Evolutionary conservation across 306 rosid genomes (phyloP), one percentile per base, ranked within the genome.

Genomic region (Sicyos edulis): DNA sequence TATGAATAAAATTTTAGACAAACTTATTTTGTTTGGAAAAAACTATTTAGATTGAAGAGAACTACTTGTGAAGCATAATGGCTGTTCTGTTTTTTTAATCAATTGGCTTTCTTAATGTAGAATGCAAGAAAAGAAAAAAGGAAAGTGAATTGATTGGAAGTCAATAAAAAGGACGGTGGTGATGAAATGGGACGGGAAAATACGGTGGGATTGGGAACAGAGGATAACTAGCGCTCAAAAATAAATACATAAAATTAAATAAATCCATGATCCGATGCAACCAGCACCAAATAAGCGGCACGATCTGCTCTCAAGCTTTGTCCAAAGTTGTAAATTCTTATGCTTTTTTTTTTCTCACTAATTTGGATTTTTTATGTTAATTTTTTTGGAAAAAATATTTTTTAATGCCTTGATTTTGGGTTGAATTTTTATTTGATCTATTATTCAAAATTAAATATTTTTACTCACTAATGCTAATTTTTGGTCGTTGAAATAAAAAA

Each of bases 251-350:
- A 22, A 22, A 22, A 57, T 57, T 57, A 24, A 57, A 57, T 13
- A 22, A 3, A 57, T 49, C 16, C 64, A 58, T 26, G 66, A 60
- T 60, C 66, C 66, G 16, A 29, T 29, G 16, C 40, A 60, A 14
- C 45, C 40, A 60, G 66, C 66, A 15, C 66, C 34, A 60, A 60
- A 26, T 60, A 60, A 26, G 66, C 66, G 66, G 44, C 45, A 60
- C 45, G 66, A 60, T 29, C 20, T 24, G 40, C 44, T 60, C 44
- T 12, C 66, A 26, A 24, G 66, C 44, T 21, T 14, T 29, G 44
- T 60, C 16, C 45, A 6, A 58, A 58, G 40, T 5, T 24, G 64
- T 24, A 22, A 22, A 56, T 56, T 7, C 34, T 21, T 16, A 0
- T 20, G 7, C n/a, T 3, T 60, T 13, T 11, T 12, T 40, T 40